A percentile compares a stretch with the other conserved stretches of the same genome.
Conservation (phyloP, 2,329 filamentous ascomycete species). For the Phaeoacremonium minimum region DNA sequence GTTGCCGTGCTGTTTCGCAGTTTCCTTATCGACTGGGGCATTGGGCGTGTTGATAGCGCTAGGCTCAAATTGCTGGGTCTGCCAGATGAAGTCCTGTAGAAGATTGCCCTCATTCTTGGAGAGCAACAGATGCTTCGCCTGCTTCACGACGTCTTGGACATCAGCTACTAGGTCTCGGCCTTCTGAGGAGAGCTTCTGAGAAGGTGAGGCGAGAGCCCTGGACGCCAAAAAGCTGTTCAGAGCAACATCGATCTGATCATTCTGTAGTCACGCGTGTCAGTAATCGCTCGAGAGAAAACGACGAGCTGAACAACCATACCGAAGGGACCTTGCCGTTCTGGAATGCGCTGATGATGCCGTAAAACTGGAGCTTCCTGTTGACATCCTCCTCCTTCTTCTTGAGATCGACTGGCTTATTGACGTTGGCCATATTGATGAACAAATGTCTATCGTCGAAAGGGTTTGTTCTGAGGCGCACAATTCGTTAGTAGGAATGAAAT, state of each 20-base stretch:
- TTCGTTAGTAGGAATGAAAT: too few species aligned
- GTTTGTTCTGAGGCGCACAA: too few species aligned
- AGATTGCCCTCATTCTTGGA: slow-evolving; percentile 95
- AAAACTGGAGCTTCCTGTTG: slow-evolving; percentile 91
- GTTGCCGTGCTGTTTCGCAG: slow-evolving; percentile 77
- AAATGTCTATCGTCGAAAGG: too few species aligned
- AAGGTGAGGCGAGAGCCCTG: slow-evolving; percentile 64
- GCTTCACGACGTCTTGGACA: slow-evolving; percentile 71
- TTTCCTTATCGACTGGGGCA: slow-evolving; percentile 69
- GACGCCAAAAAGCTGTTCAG: slow-evolving; percentile 82
- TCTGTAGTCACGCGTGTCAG: slow-evolving; percentile 42
- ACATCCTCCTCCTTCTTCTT: slow-evolving; percentile 81
- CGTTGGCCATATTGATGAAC: slow-evolving; percentile 30
- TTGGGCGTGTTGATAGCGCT: slow-evolving; percentile 58
- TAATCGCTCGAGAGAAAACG: neutral
- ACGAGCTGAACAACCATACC: slow-evolving; percentile 41
- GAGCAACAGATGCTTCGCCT: slow-evolving; percentile 79
- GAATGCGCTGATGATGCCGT: slow-evolving; percentile 85
- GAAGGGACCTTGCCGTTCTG: slow-evolving; percentile 86
- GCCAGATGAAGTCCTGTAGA: slow-evolving; percentile 95
- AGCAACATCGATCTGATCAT: slow-evolving; percentile 92
- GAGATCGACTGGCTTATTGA: slow-evolving; percentile 70
- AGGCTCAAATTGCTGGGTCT: slow-evolving; percentile 71
- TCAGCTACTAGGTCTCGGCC: slow-evolving; percentile 77
- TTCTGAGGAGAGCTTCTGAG: slow-evolving; percentile 74